phyloP scores from a whole-genome alignment of 2,329 filamentous ascomycete genomes.

The Penicillium occitanis region DNA sequence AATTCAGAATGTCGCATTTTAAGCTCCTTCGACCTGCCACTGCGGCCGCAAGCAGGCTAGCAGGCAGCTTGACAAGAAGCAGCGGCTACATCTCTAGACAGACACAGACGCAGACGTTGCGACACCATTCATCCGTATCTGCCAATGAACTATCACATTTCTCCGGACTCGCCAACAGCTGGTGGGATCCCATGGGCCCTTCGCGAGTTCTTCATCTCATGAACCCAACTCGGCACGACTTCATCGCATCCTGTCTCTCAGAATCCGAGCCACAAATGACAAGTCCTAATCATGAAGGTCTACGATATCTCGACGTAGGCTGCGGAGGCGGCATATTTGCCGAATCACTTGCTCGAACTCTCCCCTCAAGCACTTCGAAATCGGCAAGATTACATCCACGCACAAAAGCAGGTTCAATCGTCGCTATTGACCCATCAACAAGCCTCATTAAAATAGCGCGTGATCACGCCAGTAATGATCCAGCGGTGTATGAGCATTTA shows the following conservation, averaged over 20 bases:
- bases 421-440: slow-evolving; percentile 48
- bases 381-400: slow-evolving; percentile 26
- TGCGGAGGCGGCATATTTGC: slow-evolving; percentile 97
- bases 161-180: slow-evolving; percentile 84
- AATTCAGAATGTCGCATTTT: background rate
- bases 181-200: slow-evolving; percentile 96
- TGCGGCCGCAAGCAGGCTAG: slow-evolving; percentile 9
- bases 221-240: slow-evolving; percentile 95
- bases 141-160: slow-evolving; percentile 90
- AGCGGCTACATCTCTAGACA: background rate
- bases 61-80: slow-evolving; percentile 11
- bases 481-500: slow-evolving; percentile 54
- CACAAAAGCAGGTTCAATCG: slow-evolving; percentile 43
- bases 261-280: slow-evolving; percentile 48
- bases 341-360: slow-evolving; percentile 57
- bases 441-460: slow-evolving; percentile 62
- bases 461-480: slow-evolving; percentile 73
- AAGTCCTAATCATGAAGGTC: slow-evolving; percentile 33
- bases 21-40: slow-evolving; percentile 16
- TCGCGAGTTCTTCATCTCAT: slow-evolving; percentile 93
- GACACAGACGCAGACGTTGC: slow-evolving; percentile 18
- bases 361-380: slow-evolving; percentile 25
- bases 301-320: slow-evolving; percentile 84
- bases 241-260: slow-evolving; percentile 72
- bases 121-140: slow-evolving; percentile 67